Evolutionary conservation across 176 grass and related monocot species (phyloP).

Genomic region (Eremochloa ophiuroides): DNA sequence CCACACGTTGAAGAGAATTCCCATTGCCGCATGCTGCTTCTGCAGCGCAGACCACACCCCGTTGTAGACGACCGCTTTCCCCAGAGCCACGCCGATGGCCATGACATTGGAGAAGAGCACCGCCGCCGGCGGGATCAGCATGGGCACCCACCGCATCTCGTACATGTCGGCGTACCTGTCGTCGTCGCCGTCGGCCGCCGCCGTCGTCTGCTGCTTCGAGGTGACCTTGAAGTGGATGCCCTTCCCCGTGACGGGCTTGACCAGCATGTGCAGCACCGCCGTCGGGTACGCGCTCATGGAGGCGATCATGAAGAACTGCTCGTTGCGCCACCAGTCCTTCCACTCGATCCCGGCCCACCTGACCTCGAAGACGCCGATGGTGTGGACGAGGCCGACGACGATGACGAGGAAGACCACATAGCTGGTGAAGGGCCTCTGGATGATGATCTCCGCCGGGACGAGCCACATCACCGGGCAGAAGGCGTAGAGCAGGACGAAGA

Average conservation of each 20-base stretch:
- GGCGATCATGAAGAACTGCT: constrained; percentile 39
- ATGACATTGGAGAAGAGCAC: neutral
- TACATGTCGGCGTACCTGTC: constrained; percentile 15
- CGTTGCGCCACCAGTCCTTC: constrained; percentile 36
- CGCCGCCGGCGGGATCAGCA: neutral
- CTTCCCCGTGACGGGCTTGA: constrained; percentile 12
- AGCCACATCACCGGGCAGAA: constrained; percentile 37
- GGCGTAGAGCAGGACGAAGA: constrained; percentile 30
- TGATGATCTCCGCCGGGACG: constrained; percentile 9
- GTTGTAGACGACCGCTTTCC: neutral
- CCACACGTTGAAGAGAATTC: neutral
- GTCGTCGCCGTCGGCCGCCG: neutral
- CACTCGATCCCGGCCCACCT: constrained; percentile 28
- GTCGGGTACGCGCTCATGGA: constrained; percentile 21
- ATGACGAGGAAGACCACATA: constrained; percentile 3
- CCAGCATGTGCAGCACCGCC: constrained; percentile 26
- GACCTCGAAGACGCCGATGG: constrained; percentile 14
- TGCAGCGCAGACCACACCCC: neutral
- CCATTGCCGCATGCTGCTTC: neutral
- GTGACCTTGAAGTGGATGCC: constrained; percentile 19
- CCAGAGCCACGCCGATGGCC: constrained; percentile 9
- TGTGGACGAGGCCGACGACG: constrained; percentile 10
- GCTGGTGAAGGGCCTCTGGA: constrained; percentile 24
- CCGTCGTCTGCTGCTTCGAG: neutral
- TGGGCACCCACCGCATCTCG: neutral